phyloP scores from a whole-genome alignment of 78 protist genomes.

The Dictyostelium intermedium region DNA sequence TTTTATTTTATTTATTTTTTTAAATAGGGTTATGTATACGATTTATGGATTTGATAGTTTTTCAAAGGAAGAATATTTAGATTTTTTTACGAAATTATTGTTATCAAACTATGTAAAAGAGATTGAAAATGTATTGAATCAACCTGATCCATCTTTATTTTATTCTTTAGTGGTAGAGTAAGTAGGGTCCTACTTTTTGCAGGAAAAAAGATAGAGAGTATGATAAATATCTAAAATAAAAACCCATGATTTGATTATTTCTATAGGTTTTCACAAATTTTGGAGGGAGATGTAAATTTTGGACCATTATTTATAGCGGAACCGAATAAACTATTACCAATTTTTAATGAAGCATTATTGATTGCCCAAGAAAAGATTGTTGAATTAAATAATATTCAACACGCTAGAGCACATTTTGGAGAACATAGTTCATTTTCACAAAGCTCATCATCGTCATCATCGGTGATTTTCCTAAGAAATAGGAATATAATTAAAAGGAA shows the following conservation, averaged over 20 bases:
- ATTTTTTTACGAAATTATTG: slow-evolving; percentile 47
- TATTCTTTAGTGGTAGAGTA: slow-evolving; percentile 58
- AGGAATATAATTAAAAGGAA: slow-evolving; percentile 10
- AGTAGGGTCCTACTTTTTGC: slow-evolving; percentile 4
- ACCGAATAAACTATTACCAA: slow-evolving; percentile 43
- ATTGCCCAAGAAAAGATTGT: not conserved
- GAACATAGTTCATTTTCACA: not conserved
- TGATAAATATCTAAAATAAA: not conserved
- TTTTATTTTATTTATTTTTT: not conserved
- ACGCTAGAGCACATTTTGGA: not conserved
- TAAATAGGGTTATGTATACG: slow-evolving; percentile 11
- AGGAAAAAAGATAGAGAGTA: not conserved
- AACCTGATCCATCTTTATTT: slow-evolving; percentile 37
- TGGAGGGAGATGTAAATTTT: slow-evolving; percentile 66
- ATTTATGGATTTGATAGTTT: slow-evolving; percentile 43
- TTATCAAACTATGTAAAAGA: slow-evolving; percentile 4
- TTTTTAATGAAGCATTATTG: slow-evolving; percentile 41
- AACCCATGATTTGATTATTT: not conserved
- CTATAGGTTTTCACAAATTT: slow-evolving; percentile 39
- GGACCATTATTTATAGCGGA: slow-evolving; percentile 66
- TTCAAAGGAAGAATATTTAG: slow-evolving; percentile 37
- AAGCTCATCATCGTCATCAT: not conserved
- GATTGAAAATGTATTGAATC: not conserved
- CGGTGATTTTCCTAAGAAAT: not conserved
- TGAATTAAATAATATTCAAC: not conserved